Base-by-base conservation (phyloP, 768 basidiomycete genomes). In the Xerocomus spinulosus region DNA sequence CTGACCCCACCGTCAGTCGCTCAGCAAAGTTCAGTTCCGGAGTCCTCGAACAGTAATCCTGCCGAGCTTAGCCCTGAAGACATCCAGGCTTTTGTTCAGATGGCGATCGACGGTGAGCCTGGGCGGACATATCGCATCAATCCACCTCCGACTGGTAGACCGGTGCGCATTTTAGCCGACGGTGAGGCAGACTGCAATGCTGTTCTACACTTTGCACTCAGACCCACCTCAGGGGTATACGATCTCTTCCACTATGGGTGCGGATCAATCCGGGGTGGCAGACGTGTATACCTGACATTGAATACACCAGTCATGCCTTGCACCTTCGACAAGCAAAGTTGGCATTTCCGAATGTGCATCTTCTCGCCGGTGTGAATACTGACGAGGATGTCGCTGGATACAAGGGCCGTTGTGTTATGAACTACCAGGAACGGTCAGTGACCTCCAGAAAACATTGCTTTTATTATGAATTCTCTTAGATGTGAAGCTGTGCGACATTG, bases 221-320 rank as follows among this genome's bases (percentile, higher is more conserved):
- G 25, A 29, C 42, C 21, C 23, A n/a, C 61, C 44, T 48, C 59
- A 90, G 88, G 87, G 13, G 95, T 97, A 10, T 99, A 97, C 61
- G 96, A 99, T 69, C 77, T 99, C 44, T 95, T 98, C 70, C 95
- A 97, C 67, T 97, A 92, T 67, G 90, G 90, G 90, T 92, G 66
- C 54, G 79, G 65, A 48, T 30, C 25, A 36, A 42, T 54, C 10
- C 25, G 23, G 7, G n/a, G 23, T 18, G 32, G n/a, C 21, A 23
- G 21, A 12, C 9, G 41, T 35, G 38, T 30, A 42, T 36, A 10
- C 40, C 54, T 50, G 50, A 58, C 28, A 37, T 34, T 17, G 20
- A 8, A n/a, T 20, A 9, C 21, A 36, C 44, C 63, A 95, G 93
- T 5, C 94, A 98, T 71, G 91, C 94, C 1, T 75, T 98, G 15